Evolutionary conservation across 495 filamentous ascomycete genomes (phyloP).

Genomic region (Penicillium bialowiezense): DNA sequence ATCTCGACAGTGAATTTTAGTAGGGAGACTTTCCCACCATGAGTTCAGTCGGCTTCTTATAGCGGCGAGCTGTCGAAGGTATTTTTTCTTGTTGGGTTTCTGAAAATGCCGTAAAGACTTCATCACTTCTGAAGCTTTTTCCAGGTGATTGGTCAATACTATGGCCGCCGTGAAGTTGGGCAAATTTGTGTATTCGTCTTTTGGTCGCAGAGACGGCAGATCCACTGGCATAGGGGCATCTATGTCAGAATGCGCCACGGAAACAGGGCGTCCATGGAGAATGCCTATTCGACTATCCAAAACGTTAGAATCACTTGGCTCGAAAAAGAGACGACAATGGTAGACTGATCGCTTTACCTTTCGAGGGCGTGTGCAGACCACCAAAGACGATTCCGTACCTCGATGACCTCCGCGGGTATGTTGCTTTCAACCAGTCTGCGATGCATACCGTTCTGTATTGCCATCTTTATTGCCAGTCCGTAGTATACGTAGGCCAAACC

Average conservation of each 20-base stretch:
- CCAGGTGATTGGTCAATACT: constrained; percentile 9
- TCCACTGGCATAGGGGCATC: constrained; percentile 11
- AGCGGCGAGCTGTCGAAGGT: constrained; percentile 9
- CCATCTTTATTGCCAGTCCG: constrained; percentile 16
- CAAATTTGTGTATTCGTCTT: constrained; percentile 1
- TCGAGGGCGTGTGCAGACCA: constrained; percentile 11
- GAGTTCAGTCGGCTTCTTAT: constrained; percentile 5
- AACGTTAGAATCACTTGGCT: background rate
- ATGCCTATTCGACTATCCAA: constrained; percentile 10
- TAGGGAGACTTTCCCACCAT: constrained; percentile 14
- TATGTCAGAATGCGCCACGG: constrained; percentile 5
- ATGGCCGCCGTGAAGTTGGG: constrained; percentile 10
- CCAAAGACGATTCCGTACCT: constrained; percentile 13
- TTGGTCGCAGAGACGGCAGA: background rate
- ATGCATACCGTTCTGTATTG: constrained; percentile 16
- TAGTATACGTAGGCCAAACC: constrained; percentile 15
- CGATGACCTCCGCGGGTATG: background rate
- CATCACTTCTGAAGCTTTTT: constrained; percentile 7
- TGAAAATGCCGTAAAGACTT: constrained; percentile 8
- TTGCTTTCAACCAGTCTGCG: constrained; percentile 1
- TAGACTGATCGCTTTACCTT: background rate
- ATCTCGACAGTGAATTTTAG: constrained; percentile 11
- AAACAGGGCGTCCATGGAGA: constrained; percentile 14
- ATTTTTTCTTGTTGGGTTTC: background rate
- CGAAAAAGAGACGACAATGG: background rate